A percentile compares a stretch with the other conserved stretches of the same genome.
Conservation (phyloP, 2,329 filamentous ascomycete species). For the Diaporthe vexans region DNA sequence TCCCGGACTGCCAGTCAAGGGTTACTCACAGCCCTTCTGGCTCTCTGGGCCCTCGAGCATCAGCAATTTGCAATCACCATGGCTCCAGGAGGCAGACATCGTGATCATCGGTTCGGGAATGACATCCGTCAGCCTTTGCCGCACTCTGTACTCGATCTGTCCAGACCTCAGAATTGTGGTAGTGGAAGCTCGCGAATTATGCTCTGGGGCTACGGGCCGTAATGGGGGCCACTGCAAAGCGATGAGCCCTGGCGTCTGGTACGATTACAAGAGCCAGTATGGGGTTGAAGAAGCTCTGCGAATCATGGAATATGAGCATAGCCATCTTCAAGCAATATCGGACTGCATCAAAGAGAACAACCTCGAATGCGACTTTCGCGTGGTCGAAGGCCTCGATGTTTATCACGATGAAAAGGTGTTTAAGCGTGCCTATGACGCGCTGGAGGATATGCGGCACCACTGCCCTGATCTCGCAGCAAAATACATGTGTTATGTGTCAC, state of each 20-base stretch:
- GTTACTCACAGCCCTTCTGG: background rate
- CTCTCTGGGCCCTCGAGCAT: background rate
- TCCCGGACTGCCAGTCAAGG: background rate
- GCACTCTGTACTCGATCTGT: background rate
- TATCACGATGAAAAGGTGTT: background rate
- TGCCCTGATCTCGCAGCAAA: background rate
- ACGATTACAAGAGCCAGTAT: constrained; percentile 1
- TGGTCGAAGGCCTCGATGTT: constrained; percentile 3
- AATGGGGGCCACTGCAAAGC: background rate
- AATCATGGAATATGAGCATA: constrained; percentile 8
- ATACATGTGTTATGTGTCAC: background rate
- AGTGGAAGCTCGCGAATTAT: constrained; percentile 5
- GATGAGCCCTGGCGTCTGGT: constrained; percentile 6
- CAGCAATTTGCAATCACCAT: background rate
- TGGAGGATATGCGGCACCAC: background rate
- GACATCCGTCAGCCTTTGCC: constrained; percentile 3
- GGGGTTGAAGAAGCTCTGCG: background rate
- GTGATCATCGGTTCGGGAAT: background rate
- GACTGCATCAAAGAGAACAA: background rate
- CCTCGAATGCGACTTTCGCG: background rate
- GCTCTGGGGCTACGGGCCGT: constrained; percentile 2
- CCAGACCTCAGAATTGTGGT: background rate
- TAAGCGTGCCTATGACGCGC: background rate
- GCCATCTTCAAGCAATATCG: background rate
- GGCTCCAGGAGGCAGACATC: background rate